A percentile compares a stretch with the other conserved stretches of the same genome.
phyloP scores from a whole-genome alignment of 352 stramenopile species.

The Phytopythium kandeliae region DNA sequence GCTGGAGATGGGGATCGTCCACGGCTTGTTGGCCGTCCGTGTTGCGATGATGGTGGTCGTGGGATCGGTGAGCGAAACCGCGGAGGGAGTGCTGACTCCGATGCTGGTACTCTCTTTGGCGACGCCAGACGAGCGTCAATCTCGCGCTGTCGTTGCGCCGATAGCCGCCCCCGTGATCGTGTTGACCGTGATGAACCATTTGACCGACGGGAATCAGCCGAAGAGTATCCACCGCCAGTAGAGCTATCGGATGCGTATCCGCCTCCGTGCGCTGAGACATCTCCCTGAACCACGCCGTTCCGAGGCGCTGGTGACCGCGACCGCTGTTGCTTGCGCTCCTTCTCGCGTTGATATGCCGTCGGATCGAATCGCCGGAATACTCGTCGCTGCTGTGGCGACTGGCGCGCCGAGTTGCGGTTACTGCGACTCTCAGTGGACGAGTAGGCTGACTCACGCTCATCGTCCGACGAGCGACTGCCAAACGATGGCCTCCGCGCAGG shows the following conservation, averaged over 20 bases:
- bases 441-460: conserved; percentile 4
- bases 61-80: conserved; percentile 20
- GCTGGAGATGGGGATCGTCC: conserved; percentile 23
- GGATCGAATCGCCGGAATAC: conserved; percentile 70
- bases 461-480: conserved; percentile 2
- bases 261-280: conserved; percentile 7
- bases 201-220: conserved; percentile 42
- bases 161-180: conserved; percentile 27
- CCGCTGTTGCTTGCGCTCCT: conserved; percentile 44
- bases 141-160: conserved; percentile 51
- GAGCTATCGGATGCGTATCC: conserved; percentile 70
- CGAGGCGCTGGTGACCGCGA: conserved; percentile 21
- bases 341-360: conserved; percentile 77
- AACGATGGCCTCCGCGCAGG: background rate
- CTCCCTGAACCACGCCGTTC: background rate
- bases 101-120: conserved; percentile 26
- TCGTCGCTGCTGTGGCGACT: conserved; percentile 14
- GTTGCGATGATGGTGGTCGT: conserved; percentile 6
- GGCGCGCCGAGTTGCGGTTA: background rate
- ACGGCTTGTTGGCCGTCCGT: conserved; percentile 13
- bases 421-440: conserved; percentile 6
- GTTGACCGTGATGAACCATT: conserved; percentile 40
- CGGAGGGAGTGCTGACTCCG: conserved; percentile 10
- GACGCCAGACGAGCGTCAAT: conserved; percentile 49
- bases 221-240: conserved; percentile 52